Evolutionary conservation across 495 filamentous ascomycete genomes (phyloP), one percentile per base, ranked within the genome.

Genomic region (Trichoderma gamsii): DNA sequence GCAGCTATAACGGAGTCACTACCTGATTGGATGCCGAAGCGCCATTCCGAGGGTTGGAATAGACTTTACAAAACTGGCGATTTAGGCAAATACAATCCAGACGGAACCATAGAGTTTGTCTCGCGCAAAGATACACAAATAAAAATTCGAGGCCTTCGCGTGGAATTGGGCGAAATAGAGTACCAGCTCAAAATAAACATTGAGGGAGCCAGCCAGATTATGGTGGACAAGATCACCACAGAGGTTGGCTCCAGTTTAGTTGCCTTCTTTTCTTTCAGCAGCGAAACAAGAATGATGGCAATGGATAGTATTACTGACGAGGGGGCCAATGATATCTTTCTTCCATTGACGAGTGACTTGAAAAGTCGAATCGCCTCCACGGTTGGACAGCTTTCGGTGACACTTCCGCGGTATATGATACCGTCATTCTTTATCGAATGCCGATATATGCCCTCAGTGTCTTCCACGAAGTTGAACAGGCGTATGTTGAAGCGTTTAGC

Each of bases 401-500:
- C 13, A 8, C 32, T 73, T 11, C 70, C 72, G 4, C 15, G 32
- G 2, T 73, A 71, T 63, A 73, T 73, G 72, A 41, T 73, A 27
- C 72, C 72, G 0, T 65, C 65, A 5, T 18, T 68, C 2, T 71
- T 65, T 49, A 66, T 73, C 29, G 32, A 29, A 12, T 41, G 35
- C 63, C 18, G 29, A 65, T 65, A 41, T 21, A 65, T 65, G 63
- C 63, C 63, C 9, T 44, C 21, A 9, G 41, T 41, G 90, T 95
- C 71, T 89, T 86, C 70, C 82, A 88, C 63, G 89, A 65, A 65
- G 29, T 6, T 65, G 8, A 32, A 65, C 29, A 23, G 63, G 5
- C 32, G 21, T 1, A 41, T 18, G 16, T 32, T 65, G 35, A 41
- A 44, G 41, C 29, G 21, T 13, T 9, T 21, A 8, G 35, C 16